Base-by-base conservation (phyloP, 768 basidiomycete species). In the Flagelloscypha sp. region DNA sequence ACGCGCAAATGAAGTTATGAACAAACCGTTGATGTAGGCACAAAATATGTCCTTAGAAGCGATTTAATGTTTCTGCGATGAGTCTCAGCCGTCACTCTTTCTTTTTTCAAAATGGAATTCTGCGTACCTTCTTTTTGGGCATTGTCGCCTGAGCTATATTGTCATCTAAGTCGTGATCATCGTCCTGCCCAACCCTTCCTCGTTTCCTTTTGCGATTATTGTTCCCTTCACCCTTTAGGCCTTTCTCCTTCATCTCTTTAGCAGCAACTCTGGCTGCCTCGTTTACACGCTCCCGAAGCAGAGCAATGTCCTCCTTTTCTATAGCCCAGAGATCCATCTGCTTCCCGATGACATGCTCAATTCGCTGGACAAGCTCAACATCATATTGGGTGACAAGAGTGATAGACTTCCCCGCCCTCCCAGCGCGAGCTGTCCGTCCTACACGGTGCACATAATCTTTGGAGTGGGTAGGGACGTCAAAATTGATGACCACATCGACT, bases 371-470 rank as follows among this genome's bases (percentile, higher is more conserved):
- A 29, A 97, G 71, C 59, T 98, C 95, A 36, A 99, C 90, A 47
- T 99, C 95, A 57, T 98, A 99, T 59, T 99, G 95, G 5, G 94
- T 89, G 16, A 97, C 92, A 27, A 99, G 74, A n/a, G 93, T 95
- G 49, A 99, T 85, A 1, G 88, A 82, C 63, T 97, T 97, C 28
- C 95, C 95, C 2, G 90, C 79, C 27, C 95, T 77, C n/a, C 95
- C 95, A 3, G 95, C 95, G 52, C 95, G 84, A 5, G 95, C 95
- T 21, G 95, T 99, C 38, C 95, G 78, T 24, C 95, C 95, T 7
- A 99, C 95, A 28, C 95, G 79, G 55, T 99, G 95, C 33, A 99
- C 95, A 59, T 99, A 99, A 57, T 98, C 95, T 65, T 99, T 98
- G 11, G 93, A 97, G 55, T 98, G 88, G 1, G 88, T 88, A 1